Evolutionary conservation across 495 filamentous ascomycete genomes (phyloP).

Genomic region (Tuber brumale): DNA sequence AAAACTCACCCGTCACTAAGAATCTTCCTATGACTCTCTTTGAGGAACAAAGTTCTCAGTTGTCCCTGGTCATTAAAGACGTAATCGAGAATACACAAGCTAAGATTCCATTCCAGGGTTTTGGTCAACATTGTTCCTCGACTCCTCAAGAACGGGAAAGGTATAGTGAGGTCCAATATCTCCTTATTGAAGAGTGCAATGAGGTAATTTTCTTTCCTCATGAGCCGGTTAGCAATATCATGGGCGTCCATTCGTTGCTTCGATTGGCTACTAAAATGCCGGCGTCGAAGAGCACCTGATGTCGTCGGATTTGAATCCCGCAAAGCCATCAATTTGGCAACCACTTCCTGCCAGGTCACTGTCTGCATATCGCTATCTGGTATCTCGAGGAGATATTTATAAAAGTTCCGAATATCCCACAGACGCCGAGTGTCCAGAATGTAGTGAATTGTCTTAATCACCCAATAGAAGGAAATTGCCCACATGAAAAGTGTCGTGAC

Average conservation of each 20-base stretch:
- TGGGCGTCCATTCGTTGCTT: conserved; percentile 95
- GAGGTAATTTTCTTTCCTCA: conserved; percentile 93
- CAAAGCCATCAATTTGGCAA: conserved; percentile 77
- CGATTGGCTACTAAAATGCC: conserved; percentile 57
- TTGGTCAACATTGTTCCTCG: conserved; percentile 47
- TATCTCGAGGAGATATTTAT: conserved; percentile 73
- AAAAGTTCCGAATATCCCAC: conserved; percentile 79
- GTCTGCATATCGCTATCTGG: conserved; percentile 92
- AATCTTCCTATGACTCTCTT: conserved; percentile 67
- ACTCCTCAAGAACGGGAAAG: conserved; percentile 72
- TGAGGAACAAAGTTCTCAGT: conserved; percentile 73
- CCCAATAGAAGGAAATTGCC: conserved; percentile 82
- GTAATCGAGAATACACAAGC: conserved; percentile 82
- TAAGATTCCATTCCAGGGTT: conserved; percentile 81
- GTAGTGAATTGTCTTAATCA: conserved; percentile 68
- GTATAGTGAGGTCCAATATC: conserved; percentile 75
- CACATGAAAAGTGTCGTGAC: conserved; percentile 72
- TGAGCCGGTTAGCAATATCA: conserved; percentile 92
- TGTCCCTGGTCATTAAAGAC: conserved; percentile 85
- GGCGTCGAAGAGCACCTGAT: conserved; percentile 57
- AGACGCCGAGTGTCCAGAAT: conserved; percentile 69
- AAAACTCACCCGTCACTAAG: conserved; percentile 57
- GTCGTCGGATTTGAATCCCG: conserved; percentile 82
- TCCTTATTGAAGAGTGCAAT: conserved; percentile 97
- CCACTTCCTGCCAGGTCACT: conserved; percentile 90